These are phyloP conservation scores for Zea luxurians DNA, from an alignment of 176 grass and related monocot genomes.

Conservation along the genomic window DNA sequence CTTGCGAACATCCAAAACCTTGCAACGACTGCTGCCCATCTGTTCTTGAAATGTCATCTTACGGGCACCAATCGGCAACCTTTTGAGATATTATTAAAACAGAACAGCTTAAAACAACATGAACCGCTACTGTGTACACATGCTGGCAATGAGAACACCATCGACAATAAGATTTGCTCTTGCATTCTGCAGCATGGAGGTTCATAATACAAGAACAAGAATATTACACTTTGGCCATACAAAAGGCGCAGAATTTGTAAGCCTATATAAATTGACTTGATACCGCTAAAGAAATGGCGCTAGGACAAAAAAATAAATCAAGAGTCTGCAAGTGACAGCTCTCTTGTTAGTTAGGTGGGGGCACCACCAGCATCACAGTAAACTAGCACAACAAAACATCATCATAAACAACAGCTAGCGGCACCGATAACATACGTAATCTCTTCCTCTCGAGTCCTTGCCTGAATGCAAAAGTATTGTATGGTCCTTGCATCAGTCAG, in stretches of 20 bases:
- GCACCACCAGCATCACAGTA: slow-evolving; percentile 47
- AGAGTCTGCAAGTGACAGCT: slow-evolving; percentile 61
- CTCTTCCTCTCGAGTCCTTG: slow-evolving; percentile 18
- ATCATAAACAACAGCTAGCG: slow-evolving; percentile 43
- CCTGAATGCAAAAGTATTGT: slow-evolving; percentile 41
- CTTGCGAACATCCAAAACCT: not conserved
- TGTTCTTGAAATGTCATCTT: not conserved
- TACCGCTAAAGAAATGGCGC: slow-evolving; percentile 50
- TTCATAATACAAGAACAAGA: slow-evolving; percentile 45
- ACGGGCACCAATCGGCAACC: not conserved
- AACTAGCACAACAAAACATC: slow-evolving; percentile 43
- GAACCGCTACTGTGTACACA: not conserved
- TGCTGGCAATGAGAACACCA: not conserved
- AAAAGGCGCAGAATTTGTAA: slow-evolving; percentile 38
- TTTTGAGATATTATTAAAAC: not conserved
- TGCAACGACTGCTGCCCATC: not conserved
- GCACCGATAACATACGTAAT: slow-evolving; percentile 42
- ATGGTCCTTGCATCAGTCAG: slow-evolving; percentile 42
- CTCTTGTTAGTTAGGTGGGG: slow-evolving; percentile 63
- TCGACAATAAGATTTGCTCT: slow-evolving; percentile 19
- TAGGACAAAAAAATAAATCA: slow-evolving; percentile 55
- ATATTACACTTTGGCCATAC: slow-evolving; percentile 21
- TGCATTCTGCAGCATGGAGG: slow-evolving; percentile 24
- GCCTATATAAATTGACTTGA: slow-evolving; percentile 50
- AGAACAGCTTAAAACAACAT: not conserved